These are phyloP conservation scores for Hamigera avellanea DNA, from an alignment of 495 filamentous ascomycete species.

Conservation along the genomic window DNA sequence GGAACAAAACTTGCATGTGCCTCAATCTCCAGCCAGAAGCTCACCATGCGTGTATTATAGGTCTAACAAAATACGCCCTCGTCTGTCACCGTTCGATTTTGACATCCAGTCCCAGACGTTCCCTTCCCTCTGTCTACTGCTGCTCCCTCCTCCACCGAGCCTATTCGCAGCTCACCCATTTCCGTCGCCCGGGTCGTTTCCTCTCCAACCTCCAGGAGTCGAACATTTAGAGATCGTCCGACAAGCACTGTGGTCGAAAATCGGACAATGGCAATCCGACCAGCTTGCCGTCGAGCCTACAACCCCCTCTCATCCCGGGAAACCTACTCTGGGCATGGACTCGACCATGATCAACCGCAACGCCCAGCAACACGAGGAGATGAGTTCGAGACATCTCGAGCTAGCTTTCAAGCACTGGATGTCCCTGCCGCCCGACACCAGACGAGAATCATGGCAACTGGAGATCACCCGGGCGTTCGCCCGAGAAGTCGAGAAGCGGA, in stretches of 20 bases:
- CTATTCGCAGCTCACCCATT: constrained; percentile 63
- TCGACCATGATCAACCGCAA: constrained; percentile 32
- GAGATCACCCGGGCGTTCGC: constrained; percentile 64
- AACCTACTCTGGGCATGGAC: constrained; percentile 17
- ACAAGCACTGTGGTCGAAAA: constrained; percentile 50
- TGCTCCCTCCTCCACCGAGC: constrained; percentile 67
- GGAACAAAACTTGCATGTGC: too few species aligned
- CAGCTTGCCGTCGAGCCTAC: constrained; percentile 21
- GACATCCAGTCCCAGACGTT: constrained; percentile 72
- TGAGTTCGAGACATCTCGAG: constrained; percentile 52
- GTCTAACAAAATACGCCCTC: constrained; percentile 27
- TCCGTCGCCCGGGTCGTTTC: constrained; percentile 60
- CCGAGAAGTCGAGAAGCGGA: constrained; percentile 53
- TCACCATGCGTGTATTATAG: not conserved
- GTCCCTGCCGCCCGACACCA: constrained; percentile 39
- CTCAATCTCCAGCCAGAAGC: too few species aligned
- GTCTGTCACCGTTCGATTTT: constrained; percentile 61
- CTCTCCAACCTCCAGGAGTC: constrained; percentile 54
- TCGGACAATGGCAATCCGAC: constrained; percentile 46
- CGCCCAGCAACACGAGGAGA: constrained; percentile 45
- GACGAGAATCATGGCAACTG: constrained; percentile 61
- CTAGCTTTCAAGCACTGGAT: constrained; percentile 63
- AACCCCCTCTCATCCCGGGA: constrained; percentile 12
- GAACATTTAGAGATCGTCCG: constrained; percentile 61
- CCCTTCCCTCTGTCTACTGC: constrained; percentile 66